These are phyloP conservation scores for Heliamphora pulchella DNA, from an alignment of 179 eudicot species.

Conservation along the genomic window DNA sequence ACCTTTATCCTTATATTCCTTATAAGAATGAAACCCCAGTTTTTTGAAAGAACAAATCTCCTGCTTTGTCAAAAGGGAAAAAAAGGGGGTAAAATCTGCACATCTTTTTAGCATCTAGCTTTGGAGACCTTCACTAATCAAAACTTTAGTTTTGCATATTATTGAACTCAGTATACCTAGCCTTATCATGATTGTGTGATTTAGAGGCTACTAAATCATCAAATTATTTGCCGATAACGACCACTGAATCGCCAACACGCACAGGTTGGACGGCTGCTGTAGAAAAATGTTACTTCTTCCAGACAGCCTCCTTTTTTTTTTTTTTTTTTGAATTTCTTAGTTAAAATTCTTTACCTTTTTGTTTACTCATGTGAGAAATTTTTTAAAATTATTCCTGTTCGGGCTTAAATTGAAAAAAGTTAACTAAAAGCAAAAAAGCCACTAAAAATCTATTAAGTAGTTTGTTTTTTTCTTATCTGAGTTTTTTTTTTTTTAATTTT, in stretches of 20 bases:
- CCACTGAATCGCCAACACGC: neutral
- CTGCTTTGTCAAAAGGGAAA: neutral
- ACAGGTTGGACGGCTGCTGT: neutral
- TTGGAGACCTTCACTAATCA: neutral
- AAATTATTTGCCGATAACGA: neutral
- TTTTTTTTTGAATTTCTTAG: too few species aligned
- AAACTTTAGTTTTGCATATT: neutral
- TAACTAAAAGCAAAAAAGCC: too few species aligned
- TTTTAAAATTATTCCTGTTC: too few species aligned
- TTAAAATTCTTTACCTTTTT: too few species aligned
- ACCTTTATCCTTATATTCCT: neutral
- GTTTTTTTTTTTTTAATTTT: too few species aligned
- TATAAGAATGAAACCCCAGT: neutral
- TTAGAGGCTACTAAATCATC: neutral
- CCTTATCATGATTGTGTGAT: neutral
- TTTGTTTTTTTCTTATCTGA: too few species aligned
- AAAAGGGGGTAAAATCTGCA: neutral
- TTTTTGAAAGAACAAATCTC: neutral
- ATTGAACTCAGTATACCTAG: neutral
- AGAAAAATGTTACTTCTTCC: too few species aligned
- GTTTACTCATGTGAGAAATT: too few species aligned
- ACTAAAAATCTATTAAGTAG: too few species aligned
- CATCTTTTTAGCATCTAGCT: neutral
- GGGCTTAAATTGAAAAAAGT: too few species aligned
- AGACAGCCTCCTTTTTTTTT: too few species aligned